These are phyloP conservation scores for Ogataea ganodermae DNA, from an alignment of 805 yeast genomes.

Conservation along the genomic window DNA sequence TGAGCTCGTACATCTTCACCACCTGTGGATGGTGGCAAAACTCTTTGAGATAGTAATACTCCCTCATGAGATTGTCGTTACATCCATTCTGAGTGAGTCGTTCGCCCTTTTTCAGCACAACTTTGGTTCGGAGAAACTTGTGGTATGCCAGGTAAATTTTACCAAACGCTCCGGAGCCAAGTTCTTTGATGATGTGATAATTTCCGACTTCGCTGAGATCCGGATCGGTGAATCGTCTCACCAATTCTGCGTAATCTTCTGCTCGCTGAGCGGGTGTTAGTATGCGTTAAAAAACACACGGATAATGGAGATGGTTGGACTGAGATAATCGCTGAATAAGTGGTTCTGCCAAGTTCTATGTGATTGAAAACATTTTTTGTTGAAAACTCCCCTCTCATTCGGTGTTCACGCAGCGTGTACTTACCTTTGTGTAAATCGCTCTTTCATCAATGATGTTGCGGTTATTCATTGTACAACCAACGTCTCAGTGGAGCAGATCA, in stretches of 20 bases:
- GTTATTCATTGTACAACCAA: slow-evolving; percentile 18
- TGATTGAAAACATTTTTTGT: too few species aligned
- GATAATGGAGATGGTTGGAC: too few species aligned
- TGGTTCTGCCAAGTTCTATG: too few species aligned
- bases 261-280: slow-evolving; percentile 26
- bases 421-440: slow-evolving; percentile 32
- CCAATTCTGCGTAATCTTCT: slow-evolving; percentile 40
- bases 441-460: slow-evolving; percentile 34
- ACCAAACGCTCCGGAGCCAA: slow-evolving; percentile 94
- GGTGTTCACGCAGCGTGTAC: too few species aligned
- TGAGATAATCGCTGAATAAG: too few species aligned
- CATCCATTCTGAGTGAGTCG: slow-evolving; percentile 42
- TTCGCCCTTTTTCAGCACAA: slow-evolving; percentile 79
- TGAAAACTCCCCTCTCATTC: too few species aligned
- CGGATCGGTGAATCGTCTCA: slow-evolving; percentile 36
- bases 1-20: slow-evolving; percentile 81
- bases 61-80: slow-evolving; percentile 87
- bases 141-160: slow-evolving; percentile 86
- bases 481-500: not conserved
- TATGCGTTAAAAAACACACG: not conserved
- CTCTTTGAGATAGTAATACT: slow-evolving; percentile 84
- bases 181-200: slow-evolving; percentile 67
- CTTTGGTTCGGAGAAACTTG: slow-evolving; percentile 67
- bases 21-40: slow-evolving; percentile 76
- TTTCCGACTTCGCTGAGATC: slow-evolving; percentile 74